Base-by-base conservation (phyloP, 108 stramenopile genomes). In the Epithemia pelagica region DNA sequence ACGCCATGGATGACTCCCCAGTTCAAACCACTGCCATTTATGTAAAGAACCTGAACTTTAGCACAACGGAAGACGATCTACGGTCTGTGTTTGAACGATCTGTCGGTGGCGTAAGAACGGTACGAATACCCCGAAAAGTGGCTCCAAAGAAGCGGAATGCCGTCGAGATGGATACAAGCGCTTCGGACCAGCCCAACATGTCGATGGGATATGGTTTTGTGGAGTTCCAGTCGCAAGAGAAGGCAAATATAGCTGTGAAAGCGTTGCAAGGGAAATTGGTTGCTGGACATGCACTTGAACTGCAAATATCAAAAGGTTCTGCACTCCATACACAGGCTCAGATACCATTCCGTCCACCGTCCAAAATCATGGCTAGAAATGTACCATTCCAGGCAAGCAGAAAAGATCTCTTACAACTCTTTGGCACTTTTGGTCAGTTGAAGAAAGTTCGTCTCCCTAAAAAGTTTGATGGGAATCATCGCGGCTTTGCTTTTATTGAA, bases 151-250 rank as follows among this genome's bases (percentile, higher is more conserved):
- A 82, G 54, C 71, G 67, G 66, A 29, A 54, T 32, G 22, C 70
- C 21, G 53, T 69, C n/a, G 52, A 54, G 30, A 54, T 31, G 7
- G 67, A 52, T 1, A 58, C 58, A 7, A 5, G 2, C 20, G 52
- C 58, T 31, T 30, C 52, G 32, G 69, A 60, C 15, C 21, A 55
- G 21, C 51, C 54, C 24, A 65, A 84, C 72, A 25, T 56, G 19
- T 96, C 95, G 29, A 91, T 96, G 94, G 99, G 99, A 20, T 99
- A 83, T 75, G 97, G 99, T 15, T 99, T 99, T 79, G 95, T 98
- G 52, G 99, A 99, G 73, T 95, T 95, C 67, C 60, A 65, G n/a
- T 85, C 88, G 24, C 69, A 76, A 55, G 73, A 73, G 24, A 62
- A 69, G 21, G 96, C 92, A 29, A 66, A 70, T 3, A 89, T 83